Evolutionary conservation across 2,329 filamentous ascomycete species (phyloP), one percentile per base, ranked within the genome.

Genomic region (Drechslera avenae): DNA sequence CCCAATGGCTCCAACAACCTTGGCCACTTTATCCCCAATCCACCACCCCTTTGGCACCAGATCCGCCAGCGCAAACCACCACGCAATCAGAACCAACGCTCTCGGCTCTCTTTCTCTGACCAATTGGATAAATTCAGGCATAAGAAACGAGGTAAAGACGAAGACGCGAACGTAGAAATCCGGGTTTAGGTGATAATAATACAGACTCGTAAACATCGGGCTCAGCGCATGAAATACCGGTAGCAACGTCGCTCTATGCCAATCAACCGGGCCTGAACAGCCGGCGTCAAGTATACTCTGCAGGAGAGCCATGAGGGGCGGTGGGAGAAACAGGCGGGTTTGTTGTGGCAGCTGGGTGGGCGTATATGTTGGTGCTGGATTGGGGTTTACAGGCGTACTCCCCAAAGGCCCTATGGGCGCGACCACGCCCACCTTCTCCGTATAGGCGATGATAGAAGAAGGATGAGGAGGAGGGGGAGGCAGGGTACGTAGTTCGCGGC

Each of bases 201-300:
- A 72, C 14, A 72, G 35, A 7, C 65, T 68, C 16, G 69, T 52
- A 32, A 72, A 72, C 5, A 72, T 68, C 3, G 69, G 68, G 3
- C 63, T 65, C 2, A 72, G 46, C 0, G 62, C 66, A 23, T 71
- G 63, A n/a, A 71, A 59, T 7, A 58, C 59, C 1, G 68, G 64
- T n/a, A 64, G 40, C 1, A 71, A 39, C 2, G 56, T 54, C 6
- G 59, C 49, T 10, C 54, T 45, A 23, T 71, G 51, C 21, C 63
- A 18, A 36, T 71, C 66, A 1, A 66, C 28, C 0, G 55, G 55
- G 5, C 55, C 57, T 7, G 48, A 46, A 17, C 33, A 17, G 6
- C 44, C n/a, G n/a, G 59, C 51, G 3, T 58, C 46, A 10, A 60
- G 49, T 5, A 65, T 35, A 9, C 18, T 54, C 21, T 57, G 36